Evolutionary conservation across 1,284 basidiomycete species (phyloP).

Genomic region (Blastosporella zonata): DNA sequence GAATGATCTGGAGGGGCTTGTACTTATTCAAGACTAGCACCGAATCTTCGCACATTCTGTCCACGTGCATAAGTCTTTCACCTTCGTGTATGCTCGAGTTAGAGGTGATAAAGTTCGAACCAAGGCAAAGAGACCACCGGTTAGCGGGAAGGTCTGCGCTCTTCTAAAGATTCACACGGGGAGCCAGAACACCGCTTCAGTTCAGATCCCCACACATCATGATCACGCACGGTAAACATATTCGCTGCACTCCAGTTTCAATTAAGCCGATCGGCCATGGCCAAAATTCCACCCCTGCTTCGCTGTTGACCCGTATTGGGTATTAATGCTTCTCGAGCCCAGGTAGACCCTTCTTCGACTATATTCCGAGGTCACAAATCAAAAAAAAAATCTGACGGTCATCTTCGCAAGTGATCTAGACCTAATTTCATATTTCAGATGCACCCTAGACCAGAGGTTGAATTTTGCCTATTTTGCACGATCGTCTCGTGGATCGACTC

Average conservation of each 20-base stretch:
- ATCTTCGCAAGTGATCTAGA: conserved; percentile 11
- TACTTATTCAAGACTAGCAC: no score
- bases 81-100: no score
- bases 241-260: neutral
- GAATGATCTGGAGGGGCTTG: no score
- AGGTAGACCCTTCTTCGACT: conserved; percentile 6
- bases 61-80: no score
- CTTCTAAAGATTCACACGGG: no score
- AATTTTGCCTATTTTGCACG: conserved; percentile 11
- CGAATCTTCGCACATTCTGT: no score
- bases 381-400: conserved; percentile 8
- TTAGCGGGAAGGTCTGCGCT: no score
- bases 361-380: conserved; percentile 3
- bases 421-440: neutral
- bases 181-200: no score
- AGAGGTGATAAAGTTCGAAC: no score
- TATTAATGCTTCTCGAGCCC: neutral
- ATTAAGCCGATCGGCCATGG: conserved; percentile 4
- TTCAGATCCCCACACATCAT: neutral
- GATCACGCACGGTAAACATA: neutral
- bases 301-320: neutral
- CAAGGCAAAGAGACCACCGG: no score
- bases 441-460: conserved; percentile 2
- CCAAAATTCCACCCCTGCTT: no score
- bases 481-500: conserved; percentile 19